Percentiles rank a stretch among this genome's conserved stretches.
Evolutionary conservation across 768 basidiomycete species (phyloP).

Genomic region (Sporobolomyces phaffii): DNA sequence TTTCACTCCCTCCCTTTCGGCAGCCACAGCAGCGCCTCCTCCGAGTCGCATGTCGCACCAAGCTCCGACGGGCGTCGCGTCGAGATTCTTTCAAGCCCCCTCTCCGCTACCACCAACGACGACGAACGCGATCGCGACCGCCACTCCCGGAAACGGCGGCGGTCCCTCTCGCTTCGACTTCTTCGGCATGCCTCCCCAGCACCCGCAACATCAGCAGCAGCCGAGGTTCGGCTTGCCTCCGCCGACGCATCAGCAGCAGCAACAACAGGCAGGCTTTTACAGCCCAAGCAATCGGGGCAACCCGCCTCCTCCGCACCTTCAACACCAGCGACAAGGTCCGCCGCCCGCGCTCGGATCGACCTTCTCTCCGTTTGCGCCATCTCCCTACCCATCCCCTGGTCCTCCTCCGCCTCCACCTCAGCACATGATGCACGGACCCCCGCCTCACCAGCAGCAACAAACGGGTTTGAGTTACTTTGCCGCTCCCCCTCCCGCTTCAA

Average conservation of each 20-base stretch:
- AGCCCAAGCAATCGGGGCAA: background rate
- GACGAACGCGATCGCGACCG: slow-evolving; percentile 9
- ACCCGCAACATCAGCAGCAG: background rate
- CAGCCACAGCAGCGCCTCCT: background rate
- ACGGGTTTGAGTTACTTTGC: slow-evolving; percentile 12
- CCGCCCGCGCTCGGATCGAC: slow-evolving; percentile 1
- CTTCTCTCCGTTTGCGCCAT: slow-evolving; percentile 12
- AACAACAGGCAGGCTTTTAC: slow-evolving; percentile 1
- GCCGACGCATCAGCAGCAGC: background rate
- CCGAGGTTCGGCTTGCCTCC: slow-evolving; percentile 16
- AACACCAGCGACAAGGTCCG: background rate
- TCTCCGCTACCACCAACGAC: slow-evolving; percentile 24
- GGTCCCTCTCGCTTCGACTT: slow-evolving; percentile 21
- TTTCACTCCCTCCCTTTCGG: slow-evolving; percentile 2
- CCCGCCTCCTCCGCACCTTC: background rate
- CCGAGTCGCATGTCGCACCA: background rate
- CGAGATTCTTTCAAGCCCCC: slow-evolving; percentile 30
- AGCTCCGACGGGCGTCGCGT: slow-evolving; percentile 16
- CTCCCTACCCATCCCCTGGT: slow-evolving; percentile 2
- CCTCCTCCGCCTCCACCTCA: background rate
- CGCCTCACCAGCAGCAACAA: slow-evolving; percentile 1
- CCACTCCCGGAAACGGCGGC: background rate
- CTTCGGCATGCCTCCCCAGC: slow-evolving; percentile 7
- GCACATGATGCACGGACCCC: background rate
- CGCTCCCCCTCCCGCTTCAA: slow-evolving; percentile 2